Conservation (phyloP, 179 eudicot genomes). For the Pouteria campechiana region DNA sequence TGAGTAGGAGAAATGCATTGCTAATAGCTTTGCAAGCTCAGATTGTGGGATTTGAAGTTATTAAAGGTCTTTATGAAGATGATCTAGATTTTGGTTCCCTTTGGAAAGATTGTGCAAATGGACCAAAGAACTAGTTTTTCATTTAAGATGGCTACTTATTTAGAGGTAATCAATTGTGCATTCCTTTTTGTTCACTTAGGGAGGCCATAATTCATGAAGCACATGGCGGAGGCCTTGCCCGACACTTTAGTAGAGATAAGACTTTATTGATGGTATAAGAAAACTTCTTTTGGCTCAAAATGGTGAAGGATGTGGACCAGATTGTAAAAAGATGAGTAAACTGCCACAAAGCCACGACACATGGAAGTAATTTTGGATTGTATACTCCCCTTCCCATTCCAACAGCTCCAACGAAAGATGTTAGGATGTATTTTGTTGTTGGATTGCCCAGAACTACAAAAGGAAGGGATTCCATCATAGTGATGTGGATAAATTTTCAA, state of each 20-base stretch:
- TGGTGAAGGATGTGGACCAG: slow-evolving; percentile 1
- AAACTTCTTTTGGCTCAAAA: slow-evolving; percentile 3
- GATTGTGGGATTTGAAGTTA: slow-evolving; percentile 3
- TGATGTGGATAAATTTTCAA: slow-evolving; percentile 2
- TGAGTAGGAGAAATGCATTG: too few species aligned
- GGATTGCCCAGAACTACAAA: too few species aligned
- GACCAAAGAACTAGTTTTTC: not conserved
- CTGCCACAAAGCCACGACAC: slow-evolving; percentile 1
- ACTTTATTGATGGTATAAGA: slow-evolving; percentile 1
- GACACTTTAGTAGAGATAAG: slow-evolving; percentile 2
- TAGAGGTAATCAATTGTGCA: not conserved
- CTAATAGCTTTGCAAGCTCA: too few species aligned
- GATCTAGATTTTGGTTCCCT: slow-evolving; percentile 1
- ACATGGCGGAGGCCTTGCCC: not conserved
- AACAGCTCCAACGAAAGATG: too few species aligned
- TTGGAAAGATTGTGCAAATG: slow-evolving; percentile 3
- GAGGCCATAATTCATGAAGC: not conserved
- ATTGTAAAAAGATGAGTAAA: slow-evolving; percentile 1
- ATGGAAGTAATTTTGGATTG: not conserved
- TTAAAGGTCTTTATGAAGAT: slow-evolving; percentile 1
- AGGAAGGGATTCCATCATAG: slow-evolving; percentile 1
- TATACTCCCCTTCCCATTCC: slow-evolving; percentile 4
- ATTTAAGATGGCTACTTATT: slow-evolving; percentile 2
- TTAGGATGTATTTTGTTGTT: too few species aligned
- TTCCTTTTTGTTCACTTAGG: slow-evolving; percentile 1